Conservation (phyloP, 2,329 filamentous ascomycete species). For the Talaromyces albobiverticillius region DNA sequence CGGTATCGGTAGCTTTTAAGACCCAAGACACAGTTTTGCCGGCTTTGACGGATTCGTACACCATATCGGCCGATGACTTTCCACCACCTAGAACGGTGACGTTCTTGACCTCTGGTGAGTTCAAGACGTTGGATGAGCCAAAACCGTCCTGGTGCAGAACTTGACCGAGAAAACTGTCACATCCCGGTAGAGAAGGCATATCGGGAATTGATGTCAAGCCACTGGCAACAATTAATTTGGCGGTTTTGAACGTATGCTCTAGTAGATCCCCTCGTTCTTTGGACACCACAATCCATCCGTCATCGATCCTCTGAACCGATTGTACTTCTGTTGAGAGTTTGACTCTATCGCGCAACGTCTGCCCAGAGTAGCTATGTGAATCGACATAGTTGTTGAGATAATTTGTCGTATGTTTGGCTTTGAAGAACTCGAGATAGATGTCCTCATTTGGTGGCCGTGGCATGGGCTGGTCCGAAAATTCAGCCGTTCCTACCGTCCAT, state of each 20-base stretch:
- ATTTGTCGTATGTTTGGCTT: conserved; percentile 12
- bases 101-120: conserved; percentile 3
- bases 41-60: conserved; percentile 10
- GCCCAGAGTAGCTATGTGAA: conserved; percentile 5
- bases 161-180: conserved; percentile 4
- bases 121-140: conserved; percentile 9
- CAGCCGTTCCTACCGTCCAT: conserved; percentile 12
- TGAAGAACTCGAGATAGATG: conserved; percentile 11
- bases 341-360: conserved; percentile 12
- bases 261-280: conserved; percentile 3
- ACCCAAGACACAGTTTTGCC: conserved; percentile 11
- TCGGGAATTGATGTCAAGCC: conserved; percentile 8
- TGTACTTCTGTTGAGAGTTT: conserved; percentile 10
- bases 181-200: conserved; percentile 9
- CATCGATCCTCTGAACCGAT: conserved; percentile 8
- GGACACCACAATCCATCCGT: conserved; percentile 9
- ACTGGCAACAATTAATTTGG: conserved; percentile 11
- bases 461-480: conserved; percentile 12
- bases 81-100: conserved; percentile 8
- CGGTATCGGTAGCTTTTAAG: conserved; percentile 5
- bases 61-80: conserved; percentile 11
- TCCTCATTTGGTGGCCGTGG: conserved; percentile 11
- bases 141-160: conserved; percentile 11
- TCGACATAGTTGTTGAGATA: conserved; percentile 12
- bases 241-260: conserved; percentile 4